Percentiles rank a stretch among this genome's conserved stretches.
Conservation (phyloP, 495 filamentous ascomycete species). For the Xylaria cubensis region DNA sequence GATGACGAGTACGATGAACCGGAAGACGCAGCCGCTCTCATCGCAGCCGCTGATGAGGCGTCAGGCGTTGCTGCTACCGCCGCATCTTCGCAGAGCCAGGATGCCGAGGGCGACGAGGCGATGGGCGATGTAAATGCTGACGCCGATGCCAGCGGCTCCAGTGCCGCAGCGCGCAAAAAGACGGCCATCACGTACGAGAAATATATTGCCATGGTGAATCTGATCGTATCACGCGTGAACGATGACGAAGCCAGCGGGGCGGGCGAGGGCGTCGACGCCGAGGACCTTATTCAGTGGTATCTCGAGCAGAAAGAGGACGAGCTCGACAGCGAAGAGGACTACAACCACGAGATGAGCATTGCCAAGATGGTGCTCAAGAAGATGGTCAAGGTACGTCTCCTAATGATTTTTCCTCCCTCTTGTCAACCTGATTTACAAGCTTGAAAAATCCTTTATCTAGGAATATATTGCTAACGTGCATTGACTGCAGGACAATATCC, state of each 20-base stretch:
- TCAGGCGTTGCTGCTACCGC: slow-evolving; percentile 33
- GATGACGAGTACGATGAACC: slow-evolving; percentile 74
- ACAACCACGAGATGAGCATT: slow-evolving; percentile 75
- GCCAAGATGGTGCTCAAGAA: slow-evolving; percentile 90
- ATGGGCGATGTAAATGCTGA: slow-evolving; percentile 67
- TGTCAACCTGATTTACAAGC: neutral
- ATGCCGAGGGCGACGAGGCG: slow-evolving; percentile 71
- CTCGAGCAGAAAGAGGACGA: slow-evolving; percentile 91
- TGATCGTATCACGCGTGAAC: slow-evolving; percentile 75
- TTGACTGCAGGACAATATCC: slow-evolving; percentile 75
- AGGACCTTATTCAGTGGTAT: slow-evolving; percentile 89
- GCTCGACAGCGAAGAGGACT: slow-evolving; percentile 78
- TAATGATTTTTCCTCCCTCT: slow-evolving; percentile 25
- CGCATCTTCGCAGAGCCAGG: slow-evolving; percentile 34
- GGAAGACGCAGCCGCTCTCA: slow-evolving; percentile 45
- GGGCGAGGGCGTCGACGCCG: slow-evolving; percentile 89
- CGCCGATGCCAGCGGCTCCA: slow-evolving; percentile 48
- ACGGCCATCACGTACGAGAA: slow-evolving; percentile 96
- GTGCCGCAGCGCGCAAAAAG: slow-evolving; percentile 62
- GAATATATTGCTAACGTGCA: neutral
- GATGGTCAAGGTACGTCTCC: slow-evolving; percentile 85
- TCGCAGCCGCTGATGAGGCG: slow-evolving; percentile 54
- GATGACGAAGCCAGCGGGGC: slow-evolving; percentile 74
- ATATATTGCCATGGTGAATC: slow-evolving; percentile 87
- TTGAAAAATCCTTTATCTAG: neutral